Conservation (phyloP, 1,284 basidiomycete genomes). For the Malassezia slooffiae region DNA sequence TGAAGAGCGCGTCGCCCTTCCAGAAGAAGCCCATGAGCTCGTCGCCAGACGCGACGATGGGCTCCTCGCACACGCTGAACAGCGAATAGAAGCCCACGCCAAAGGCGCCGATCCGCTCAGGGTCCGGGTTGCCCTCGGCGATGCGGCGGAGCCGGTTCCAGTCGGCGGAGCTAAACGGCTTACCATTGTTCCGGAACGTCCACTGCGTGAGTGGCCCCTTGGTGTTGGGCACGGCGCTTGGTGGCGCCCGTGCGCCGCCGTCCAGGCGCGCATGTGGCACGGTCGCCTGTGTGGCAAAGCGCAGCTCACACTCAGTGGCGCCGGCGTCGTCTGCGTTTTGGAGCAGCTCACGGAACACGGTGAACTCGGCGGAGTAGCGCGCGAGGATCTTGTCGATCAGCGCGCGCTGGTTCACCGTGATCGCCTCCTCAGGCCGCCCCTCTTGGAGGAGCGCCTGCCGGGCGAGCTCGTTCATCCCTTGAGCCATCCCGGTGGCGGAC, state of each 20-base stretch:
- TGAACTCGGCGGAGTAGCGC: slow-evolving; percentile 73
- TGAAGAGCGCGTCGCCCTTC: slow-evolving; percentile 53
- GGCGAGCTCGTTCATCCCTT: slow-evolving; percentile 11
- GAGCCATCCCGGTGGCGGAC: no score
- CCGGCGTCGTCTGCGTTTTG: slow-evolving; percentile 92
- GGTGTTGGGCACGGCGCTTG: slow-evolving; percentile 40
- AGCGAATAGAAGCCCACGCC: slow-evolving; percentile 53
- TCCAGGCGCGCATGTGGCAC: slow-evolving; percentile 8
- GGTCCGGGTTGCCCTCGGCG: slow-evolving; percentile 52
- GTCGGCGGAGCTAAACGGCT: slow-evolving; percentile 38
- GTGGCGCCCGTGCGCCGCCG: neutral
- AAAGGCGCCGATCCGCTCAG: slow-evolving; percentile 50
- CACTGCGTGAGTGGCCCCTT: slow-evolving; percentile 46
- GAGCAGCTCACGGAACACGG: slow-evolving; percentile 78
- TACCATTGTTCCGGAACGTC: slow-evolving; percentile 72
- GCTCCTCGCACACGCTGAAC: slow-evolving; percentile 59
- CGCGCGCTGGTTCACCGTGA: slow-evolving; percentile 81
- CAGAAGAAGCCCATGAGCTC: slow-evolving; percentile 88
- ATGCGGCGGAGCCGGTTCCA: slow-evolving; percentile 44
- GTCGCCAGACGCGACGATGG: slow-evolving; percentile 77
- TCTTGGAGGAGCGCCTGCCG: slow-evolving; percentile 26
- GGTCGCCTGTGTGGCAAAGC: slow-evolving; percentile 30
- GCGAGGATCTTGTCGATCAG: slow-evolving; percentile 58
- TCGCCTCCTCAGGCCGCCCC: slow-evolving; percentile 53
- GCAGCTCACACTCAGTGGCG: slow-evolving; percentile 50